These are phyloP conservation scores for Cyclotella atomus DNA, from an alignment of 108 stramenopile species.

Conservation along the genomic window DNA sequence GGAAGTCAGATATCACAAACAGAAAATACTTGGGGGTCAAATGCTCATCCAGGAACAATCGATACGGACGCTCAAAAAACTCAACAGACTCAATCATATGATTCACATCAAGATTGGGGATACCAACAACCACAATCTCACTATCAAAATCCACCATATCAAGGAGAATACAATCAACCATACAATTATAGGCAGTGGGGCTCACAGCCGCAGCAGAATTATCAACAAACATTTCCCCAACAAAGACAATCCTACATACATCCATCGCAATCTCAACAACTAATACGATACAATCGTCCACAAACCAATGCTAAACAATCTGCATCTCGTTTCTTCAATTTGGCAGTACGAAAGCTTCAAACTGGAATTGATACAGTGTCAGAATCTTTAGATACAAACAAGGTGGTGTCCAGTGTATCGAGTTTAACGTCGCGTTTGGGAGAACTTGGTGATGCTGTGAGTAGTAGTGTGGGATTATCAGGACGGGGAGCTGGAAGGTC, in stretches of 20 bases:
- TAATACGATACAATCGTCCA: conserved; percentile 2
- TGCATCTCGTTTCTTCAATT: conserved; percentile 34
- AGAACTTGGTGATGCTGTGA: conserved; percentile 22
- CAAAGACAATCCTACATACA: neutral
- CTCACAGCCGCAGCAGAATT: neutral
- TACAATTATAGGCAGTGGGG: neutral
- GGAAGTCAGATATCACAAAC: neutral
- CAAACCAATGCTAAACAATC: conserved; percentile 9
- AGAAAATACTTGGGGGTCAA: neutral
- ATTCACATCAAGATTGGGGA: conserved; percentile 10
- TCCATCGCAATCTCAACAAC: conserved; percentile 15
- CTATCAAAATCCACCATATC: conserved; percentile 11
- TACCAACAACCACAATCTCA: conserved; percentile 20
- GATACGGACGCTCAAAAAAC: neutral
- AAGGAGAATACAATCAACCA: neutral
- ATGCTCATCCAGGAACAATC: neutral
- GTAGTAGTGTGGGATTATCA: conserved; percentile 7
- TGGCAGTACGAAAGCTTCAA: conserved; percentile 39
- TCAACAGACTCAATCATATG: neutral
- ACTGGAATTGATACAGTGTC: conserved; percentile 41
- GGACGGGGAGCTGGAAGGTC: conserved; percentile 1
- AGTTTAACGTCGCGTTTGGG: conserved; percentile 42
- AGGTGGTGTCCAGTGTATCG: conserved; percentile 39
- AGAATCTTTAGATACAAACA: conserved; percentile 38
- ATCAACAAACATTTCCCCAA: conserved; percentile 12